Evolutionary conservation across 192 early-diverging fungal genomes (phyloP).

Genomic region (Podochytrium sp.): DNA sequence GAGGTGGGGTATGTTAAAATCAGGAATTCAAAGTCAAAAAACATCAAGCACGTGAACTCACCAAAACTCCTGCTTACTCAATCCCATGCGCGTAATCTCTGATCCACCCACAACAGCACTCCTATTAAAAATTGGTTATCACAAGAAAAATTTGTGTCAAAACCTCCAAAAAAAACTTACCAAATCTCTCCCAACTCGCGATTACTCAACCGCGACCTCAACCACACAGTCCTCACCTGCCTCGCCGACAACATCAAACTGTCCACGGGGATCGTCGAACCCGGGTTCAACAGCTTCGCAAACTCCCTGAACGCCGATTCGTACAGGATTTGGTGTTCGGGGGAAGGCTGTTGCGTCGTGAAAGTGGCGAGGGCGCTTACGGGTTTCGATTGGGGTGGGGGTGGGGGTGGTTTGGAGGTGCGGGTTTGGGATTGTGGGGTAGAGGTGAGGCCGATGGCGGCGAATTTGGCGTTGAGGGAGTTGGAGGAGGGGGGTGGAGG

Average conservation of each 20-base stretch:
- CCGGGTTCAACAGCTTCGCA: background rate
- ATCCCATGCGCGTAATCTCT: too few relatives aligned
- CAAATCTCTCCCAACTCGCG: slow-evolving; percentile 17
- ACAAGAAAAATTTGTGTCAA: too few relatives aligned
- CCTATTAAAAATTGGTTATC: too few relatives aligned
- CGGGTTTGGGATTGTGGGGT: slow-evolving; percentile 1
- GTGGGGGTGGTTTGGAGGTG: slow-evolving; percentile 4
- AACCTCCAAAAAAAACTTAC: too few relatives aligned
- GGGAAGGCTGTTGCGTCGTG: background rate
- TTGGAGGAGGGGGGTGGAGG: background rate
- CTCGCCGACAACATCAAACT: background rate
- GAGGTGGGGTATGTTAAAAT: too few relatives aligned
- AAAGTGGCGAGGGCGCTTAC: background rate
- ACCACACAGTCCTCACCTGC: slow-evolving; percentile 35
- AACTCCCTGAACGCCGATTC: slow-evolving; percentile 19
- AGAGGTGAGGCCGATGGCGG: background rate
- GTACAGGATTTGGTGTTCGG: slow-evolving; percentile 16
- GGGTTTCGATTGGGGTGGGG: background rate
- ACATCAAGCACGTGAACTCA: too few relatives aligned
- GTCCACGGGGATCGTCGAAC: background rate
- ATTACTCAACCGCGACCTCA: slow-evolving; percentile 19
- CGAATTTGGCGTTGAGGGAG: background rate
- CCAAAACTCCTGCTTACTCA: too few relatives aligned
- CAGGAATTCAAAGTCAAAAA: too few relatives aligned
- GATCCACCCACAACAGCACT: too few relatives aligned